phyloP scores from a whole-genome alignment of 78 protist species.

The Dictyostelium citrinum region DNA sequence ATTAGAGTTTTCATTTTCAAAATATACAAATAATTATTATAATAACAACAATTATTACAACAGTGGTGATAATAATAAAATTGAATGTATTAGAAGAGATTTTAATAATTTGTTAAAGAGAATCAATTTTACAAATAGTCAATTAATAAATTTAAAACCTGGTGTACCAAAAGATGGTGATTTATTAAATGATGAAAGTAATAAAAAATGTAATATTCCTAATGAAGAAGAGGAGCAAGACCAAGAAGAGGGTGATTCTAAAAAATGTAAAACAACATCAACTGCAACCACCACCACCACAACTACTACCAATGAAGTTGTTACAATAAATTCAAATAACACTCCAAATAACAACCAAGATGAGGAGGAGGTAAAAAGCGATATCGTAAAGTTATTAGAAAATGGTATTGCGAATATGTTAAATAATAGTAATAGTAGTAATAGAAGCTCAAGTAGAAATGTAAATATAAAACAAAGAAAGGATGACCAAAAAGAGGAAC shows the following conservation, averaged over 20 bases:
- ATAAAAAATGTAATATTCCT: not conserved
- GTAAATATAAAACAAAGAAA: not conserved
- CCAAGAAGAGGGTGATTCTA: not conserved
- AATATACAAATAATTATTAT: not conserved
- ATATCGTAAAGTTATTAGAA: not conserved
- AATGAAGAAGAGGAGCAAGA: not conserved
- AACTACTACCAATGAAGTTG: not conserved
- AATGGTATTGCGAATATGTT: not conserved
- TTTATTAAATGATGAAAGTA: not conserved
- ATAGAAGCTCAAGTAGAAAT: not conserved
- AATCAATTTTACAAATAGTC: constrained; percentile 1
- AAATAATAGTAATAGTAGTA: constrained; percentile 7
- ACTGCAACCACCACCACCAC: not conserved
- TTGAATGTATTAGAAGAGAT: not conserved
- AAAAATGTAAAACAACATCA: not conserved
- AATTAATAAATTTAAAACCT: constrained; percentile 1
- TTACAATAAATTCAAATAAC: not conserved
- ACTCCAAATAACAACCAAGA: not conserved
- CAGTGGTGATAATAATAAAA: not conserved
- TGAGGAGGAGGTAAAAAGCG: not conserved
- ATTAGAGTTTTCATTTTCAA: not conserved
- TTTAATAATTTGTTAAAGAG: not conserved
- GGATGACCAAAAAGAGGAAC: not conserved
- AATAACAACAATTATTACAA: not conserved
- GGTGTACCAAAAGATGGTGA: not conserved